These are phyloP conservation scores for Cicer arietinum DNA, from an alignment of 306 rosid species.

Conservation along the genomic window DNA sequence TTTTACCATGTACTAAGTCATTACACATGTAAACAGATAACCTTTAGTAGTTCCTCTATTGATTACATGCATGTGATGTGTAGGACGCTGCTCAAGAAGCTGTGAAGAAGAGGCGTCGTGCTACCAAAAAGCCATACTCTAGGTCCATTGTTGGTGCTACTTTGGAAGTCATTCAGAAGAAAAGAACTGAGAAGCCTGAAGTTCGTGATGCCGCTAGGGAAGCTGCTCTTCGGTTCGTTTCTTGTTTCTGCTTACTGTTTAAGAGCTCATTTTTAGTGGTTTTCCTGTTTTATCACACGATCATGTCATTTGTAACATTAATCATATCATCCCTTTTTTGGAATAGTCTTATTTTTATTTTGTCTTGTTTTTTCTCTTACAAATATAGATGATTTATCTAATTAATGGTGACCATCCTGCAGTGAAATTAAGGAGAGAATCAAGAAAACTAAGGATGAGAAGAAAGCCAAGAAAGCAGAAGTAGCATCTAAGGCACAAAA, in stretches of 20 bases:
- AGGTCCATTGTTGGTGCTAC: constrained; percentile 47
- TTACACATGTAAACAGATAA: background rate
- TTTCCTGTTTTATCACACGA: no score
- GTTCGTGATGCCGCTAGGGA: constrained; percentile 44
- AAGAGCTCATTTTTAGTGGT: no score
- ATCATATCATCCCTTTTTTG: background rate
- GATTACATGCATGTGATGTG: background rate
- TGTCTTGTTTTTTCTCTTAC: background rate
- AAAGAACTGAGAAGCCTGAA: constrained; percentile 41
- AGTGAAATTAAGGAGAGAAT: constrained; percentile 90
- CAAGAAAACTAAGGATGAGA: constrained; percentile 88
- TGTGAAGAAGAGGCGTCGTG: constrained; percentile 33
- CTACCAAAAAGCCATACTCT: constrained; percentile 44
- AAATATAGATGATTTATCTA: background rate
- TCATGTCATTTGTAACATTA: background rate
- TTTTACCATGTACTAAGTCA: background rate
- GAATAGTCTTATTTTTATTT: background rate
- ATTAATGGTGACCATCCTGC: constrained; percentile 5
- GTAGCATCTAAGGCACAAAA: constrained; percentile 68
- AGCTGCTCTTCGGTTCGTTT: constrained; percentile 45
- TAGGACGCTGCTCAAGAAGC: constrained; percentile 72
- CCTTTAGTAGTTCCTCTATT: background rate
- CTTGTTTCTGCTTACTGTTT: background rate
- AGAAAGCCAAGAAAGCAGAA: constrained; percentile 90
- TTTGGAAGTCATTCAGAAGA: constrained; percentile 40